Evolutionary conservation across 208 protist species (phyloP).

Genomic region (Wallacemonas sp.): DNA sequence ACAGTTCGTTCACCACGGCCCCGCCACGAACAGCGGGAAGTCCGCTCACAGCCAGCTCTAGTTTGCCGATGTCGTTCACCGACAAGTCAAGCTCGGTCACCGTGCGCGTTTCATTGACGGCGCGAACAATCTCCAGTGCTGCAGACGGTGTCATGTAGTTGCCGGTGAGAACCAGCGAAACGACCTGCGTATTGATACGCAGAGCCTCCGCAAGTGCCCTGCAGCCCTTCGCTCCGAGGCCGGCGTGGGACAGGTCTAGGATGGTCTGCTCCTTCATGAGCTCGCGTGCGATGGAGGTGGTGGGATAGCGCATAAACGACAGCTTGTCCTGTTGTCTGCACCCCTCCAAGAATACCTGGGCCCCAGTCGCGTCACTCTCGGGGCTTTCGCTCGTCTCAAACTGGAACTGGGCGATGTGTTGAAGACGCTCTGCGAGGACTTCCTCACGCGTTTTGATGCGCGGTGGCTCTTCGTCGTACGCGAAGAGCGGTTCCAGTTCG

Average conservation of each 20-base stretch:
- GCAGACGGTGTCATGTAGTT: slow-evolving; percentile 77
- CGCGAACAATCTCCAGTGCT: slow-evolving; percentile 57
- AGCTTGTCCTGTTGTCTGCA: slow-evolving; percentile 49
- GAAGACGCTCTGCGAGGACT: slow-evolving; percentile 41
- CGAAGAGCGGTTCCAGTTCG: slow-evolving; percentile 33
- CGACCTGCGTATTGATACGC: slow-evolving; percentile 60
- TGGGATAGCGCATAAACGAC: slow-evolving; percentile 80
- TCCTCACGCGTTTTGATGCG: slow-evolving; percentile 57
- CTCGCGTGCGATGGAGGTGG: slow-evolving; percentile 51
- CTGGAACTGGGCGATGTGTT: slow-evolving; percentile 27
- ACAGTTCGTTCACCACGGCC: slow-evolving; percentile 56
- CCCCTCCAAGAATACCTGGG: slow-evolving; percentile 51
- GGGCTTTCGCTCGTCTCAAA: slow-evolving; percentile 51
- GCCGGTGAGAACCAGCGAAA: slow-evolving; percentile 61
- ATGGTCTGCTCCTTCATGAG: slow-evolving; percentile 46
- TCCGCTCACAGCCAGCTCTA: slow-evolving; percentile 22
- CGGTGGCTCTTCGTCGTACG: slow-evolving; percentile 64
- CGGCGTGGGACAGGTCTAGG: slow-evolving; percentile 73
- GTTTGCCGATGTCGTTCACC: slow-evolving; percentile 66
- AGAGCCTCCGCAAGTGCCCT: slow-evolving; percentile 73
- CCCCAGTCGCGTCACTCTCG: slow-evolving; percentile 70
- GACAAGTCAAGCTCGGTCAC: slow-evolving; percentile 71
- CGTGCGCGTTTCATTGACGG: slow-evolving; percentile 50
- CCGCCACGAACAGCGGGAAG: slow-evolving; percentile 33
- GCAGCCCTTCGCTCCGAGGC: slow-evolving; percentile 66